Base-by-base conservation (phyloP, 2,329 filamentous ascomycete genomes). In the Xylogone sp. region DNA sequence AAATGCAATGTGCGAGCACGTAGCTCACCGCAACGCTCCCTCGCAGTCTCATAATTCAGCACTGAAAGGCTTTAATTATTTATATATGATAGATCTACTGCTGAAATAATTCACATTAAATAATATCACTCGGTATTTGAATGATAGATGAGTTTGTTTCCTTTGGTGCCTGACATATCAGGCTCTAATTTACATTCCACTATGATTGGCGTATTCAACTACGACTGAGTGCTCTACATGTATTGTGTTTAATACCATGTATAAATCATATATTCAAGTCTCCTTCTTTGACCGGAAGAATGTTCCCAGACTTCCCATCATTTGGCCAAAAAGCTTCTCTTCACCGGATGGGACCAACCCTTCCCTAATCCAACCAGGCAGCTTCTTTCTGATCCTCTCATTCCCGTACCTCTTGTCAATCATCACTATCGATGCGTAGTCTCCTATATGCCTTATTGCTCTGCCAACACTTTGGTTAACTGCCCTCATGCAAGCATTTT, bases 401-500 rank as follows among this genome's bases (percentile, higher is more conserved):
- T 79, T 82, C n/a, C 77, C 81, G 69, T 94, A 99, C 48, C 94
- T 77, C 56, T 80, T 76, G 69, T 99, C 94, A 29, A 94, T 74
- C 65, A 99, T 78, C 51, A 97, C 71, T 56, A 99, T 97, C 16
- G 88, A 85, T 3, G 94, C 94, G 70, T 96, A 97, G 70, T 99
- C 94, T 21, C 81, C 83, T 50, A 79, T 81, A 66, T 99, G 94
- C 45, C 94, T 78, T 61, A 99, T 97, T 1, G 91, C 94, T 53
- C 94, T 78, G 1, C 94, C 94, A 59, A 99, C 92, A 65, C 90
- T 94, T 73, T 99, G 94, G 68, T 99, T 99, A 3, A 99, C 94
- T 3, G 92, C 90, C 39, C 94, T 80, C 92, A 99, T 97, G 68
- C 92, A 97, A 0, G 90, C 83, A 65, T 97, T 97, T 67, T 97